phyloP scores from a whole-genome alignment of 129 eudicot genomes.

The Flaveria sonorensis region DNA sequence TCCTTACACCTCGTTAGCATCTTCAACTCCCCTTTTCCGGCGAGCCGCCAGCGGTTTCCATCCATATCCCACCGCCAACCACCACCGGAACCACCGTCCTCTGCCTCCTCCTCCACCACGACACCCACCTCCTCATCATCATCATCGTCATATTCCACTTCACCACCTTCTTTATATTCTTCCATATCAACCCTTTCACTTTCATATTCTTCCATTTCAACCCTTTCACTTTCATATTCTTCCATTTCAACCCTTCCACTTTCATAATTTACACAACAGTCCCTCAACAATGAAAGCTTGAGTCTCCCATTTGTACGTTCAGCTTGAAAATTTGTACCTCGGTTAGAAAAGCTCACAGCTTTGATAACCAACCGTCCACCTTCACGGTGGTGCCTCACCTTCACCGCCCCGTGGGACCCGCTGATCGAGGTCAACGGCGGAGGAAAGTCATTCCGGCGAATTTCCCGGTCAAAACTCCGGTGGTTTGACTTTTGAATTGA shows the following conservation, averaged over 20 bases:
- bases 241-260: conserved; percentile 27
- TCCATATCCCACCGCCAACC: conserved; percentile 44
- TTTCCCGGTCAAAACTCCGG: conserved; percentile 40
- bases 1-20: conserved; percentile 70
- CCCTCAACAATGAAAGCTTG: conserved; percentile 52
- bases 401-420: conserved; percentile 51
- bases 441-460: conserved; percentile 49
- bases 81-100: conserved; percentile 18
- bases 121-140: background rate
- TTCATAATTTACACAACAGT: conserved; percentile 23
- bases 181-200: conserved; percentile 23
- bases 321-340: conserved; percentile 47
- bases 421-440: conserved; percentile 83
- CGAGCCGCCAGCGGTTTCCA: conserved; percentile 35
- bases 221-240: conserved; percentile 7
- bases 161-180: conserved; percentile 33
- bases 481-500: conserved; percentile 26
- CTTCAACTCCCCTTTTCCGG: conserved; percentile 37
- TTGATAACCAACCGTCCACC: conserved; percentile 71
- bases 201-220: conserved; percentile 18
- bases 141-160: background rate
- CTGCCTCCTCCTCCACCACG: background rate
- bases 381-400: conserved; percentile 65
- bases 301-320: conserved; percentile 75
- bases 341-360: conserved; percentile 50